Conservation (phyloP, 75 land plant genomes). For the Picea glauca region DNA sequence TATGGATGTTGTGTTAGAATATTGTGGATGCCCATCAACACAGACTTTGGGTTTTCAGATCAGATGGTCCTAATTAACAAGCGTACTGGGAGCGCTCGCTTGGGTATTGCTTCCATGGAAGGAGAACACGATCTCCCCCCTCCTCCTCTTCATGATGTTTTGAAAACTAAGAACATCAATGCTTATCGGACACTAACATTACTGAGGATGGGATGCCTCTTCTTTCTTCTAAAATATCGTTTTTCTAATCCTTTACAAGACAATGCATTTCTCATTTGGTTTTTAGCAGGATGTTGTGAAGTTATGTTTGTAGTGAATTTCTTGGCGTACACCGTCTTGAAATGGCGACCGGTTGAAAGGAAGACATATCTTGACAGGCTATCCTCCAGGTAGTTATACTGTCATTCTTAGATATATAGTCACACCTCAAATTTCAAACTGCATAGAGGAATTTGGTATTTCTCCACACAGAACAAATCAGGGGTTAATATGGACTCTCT, state of each 20-base stretch:
- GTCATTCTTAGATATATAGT: too few relatives aligned
- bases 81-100: too few relatives aligned
- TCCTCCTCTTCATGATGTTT: neutral
- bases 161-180: neutral
- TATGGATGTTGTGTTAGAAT: too few relatives aligned
- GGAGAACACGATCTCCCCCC: neutral
- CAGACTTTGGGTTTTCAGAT: too few relatives aligned
- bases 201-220: neutral
- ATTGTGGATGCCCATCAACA: too few relatives aligned
- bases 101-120: neutral
- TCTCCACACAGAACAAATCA: too few relatives aligned
- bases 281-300: neutral
- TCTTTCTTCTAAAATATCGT: neutral
- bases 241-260: neutral
- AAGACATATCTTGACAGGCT: constrained; percentile 21
- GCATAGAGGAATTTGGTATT: too few relatives aligned
- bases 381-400: constrained; percentile 3
- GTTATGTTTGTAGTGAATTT: neutral
- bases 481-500: too few relatives aligned
- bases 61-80: too few relatives aligned
- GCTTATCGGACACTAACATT: neutral
- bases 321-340: neutral
- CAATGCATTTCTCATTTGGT: neutral
- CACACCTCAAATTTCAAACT: too few relatives aligned
- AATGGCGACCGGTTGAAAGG: constrained; percentile 24